A percentile compares a stretch with the other conserved stretches of the same genome.
These are phyloP conservation scores for Discostella pseudostelligera DNA, from an alignment of 108 stramenopile species.

Conservation along the genomic window DNA sequence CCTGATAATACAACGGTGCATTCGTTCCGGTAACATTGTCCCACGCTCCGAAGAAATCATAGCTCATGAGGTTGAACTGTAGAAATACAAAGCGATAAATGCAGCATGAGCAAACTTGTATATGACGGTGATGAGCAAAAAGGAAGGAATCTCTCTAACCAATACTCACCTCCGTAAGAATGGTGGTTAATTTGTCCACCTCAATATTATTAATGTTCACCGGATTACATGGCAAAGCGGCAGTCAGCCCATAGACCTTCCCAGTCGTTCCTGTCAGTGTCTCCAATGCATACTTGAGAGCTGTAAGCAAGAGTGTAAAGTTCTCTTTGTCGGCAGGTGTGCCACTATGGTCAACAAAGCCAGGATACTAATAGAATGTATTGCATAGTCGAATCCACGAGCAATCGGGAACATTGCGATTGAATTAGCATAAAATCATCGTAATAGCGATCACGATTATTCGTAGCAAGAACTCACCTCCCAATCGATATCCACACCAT, in stretches of 20 bases:
- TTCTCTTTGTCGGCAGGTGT: conserved; percentile 37
- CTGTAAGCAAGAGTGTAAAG: conserved; percentile 31
- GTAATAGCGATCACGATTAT: too few species aligned
- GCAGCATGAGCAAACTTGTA: not conserved
- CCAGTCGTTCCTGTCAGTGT: conserved; percentile 15
- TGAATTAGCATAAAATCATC: too few species aligned
- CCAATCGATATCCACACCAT: conserved; percentile 50
- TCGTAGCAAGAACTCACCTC: conserved; percentile 26
- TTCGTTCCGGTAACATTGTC: conserved; percentile 38
- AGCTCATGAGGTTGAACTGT: conserved; percentile 41
- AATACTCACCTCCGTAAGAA: conserved; percentile 24
- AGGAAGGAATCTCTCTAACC: not conserved
- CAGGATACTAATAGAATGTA: conserved; percentile 28
- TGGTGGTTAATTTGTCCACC: conserved; percentile 14
- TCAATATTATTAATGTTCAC: conserved; percentile 36
- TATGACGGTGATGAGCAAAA: not conserved
- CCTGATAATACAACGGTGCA: conserved; percentile 44
- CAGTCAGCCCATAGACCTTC: conserved; percentile 39
- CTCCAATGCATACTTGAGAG: conserved; percentile 32
- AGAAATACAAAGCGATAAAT: not conserved
- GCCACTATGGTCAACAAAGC: conserved; percentile 34
- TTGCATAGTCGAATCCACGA: not conserved
- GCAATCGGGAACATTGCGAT: too few species aligned
- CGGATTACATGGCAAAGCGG: conserved; percentile 42
- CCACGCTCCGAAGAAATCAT: conserved; percentile 47